Conservation (phyloP, 352 stramenopile species). For the Phytopythium sindhum region DNA sequence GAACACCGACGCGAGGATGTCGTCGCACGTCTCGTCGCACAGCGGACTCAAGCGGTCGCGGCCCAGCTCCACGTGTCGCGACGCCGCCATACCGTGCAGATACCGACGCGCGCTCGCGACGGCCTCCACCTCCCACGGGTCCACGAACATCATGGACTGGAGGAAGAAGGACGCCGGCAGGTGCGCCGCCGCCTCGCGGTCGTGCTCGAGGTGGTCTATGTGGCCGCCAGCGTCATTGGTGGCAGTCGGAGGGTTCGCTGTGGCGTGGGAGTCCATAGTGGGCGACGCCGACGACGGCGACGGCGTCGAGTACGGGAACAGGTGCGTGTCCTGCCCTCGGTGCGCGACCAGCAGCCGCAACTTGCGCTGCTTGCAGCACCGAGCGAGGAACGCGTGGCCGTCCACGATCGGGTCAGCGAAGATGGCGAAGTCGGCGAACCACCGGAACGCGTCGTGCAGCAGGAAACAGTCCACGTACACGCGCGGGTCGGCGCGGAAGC, state of each 20-base stretch:
- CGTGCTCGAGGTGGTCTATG: constrained; percentile 6
- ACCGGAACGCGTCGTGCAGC: constrained; percentile 63
- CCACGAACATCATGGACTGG: constrained; percentile 81
- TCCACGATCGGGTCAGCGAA: constrained; percentile 32
- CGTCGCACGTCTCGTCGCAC: constrained; percentile 58
- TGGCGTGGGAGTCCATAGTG: not conserved
- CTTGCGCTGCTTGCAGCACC: constrained; percentile 74
- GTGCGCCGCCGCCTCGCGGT: constrained; percentile 11
- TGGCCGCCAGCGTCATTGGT: not conserved
- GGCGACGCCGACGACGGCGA: not conserved
- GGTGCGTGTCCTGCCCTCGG: constrained; percentile 44
- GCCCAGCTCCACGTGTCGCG: constrained; percentile 65
- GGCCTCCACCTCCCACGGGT: constrained; percentile 80
- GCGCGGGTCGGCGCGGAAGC: constrained; percentile 71
- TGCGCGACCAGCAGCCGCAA: constrained; percentile 63
- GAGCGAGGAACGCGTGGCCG: constrained; percentile 54
- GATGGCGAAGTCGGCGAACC: constrained; percentile 48
- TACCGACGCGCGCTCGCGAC: constrained; percentile 54
- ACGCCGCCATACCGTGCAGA: constrained; percentile 45
- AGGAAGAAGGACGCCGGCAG: constrained; percentile 22
- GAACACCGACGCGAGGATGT: constrained; percentile 59
- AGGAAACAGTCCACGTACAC: constrained; percentile 75
- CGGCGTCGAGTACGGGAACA: constrained; percentile 26
- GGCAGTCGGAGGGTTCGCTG: not conserved
- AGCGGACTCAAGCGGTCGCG: constrained; percentile 73